phyloP scores from a whole-genome alignment of 495 filamentous ascomycete species.

The Trichoderma parareesei region DNA sequence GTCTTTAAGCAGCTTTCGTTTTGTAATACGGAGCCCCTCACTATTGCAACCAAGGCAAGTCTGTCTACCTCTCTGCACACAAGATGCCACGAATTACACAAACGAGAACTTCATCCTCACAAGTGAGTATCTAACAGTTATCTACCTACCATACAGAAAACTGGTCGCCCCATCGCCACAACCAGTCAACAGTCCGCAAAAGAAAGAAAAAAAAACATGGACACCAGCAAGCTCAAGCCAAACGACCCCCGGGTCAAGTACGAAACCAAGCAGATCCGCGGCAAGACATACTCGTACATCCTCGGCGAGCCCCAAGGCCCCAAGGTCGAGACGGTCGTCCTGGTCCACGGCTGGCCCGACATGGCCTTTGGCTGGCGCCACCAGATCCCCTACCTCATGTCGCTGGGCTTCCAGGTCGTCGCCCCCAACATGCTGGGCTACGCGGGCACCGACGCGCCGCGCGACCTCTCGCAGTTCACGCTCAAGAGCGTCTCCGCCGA shows the following conservation, averaged over 20 bases:
- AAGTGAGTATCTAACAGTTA: too few relatives aligned
- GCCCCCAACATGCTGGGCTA: slow-evolving; percentile 78
- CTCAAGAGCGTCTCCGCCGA: slow-evolving; percentile 63
- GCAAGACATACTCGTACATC: slow-evolving; percentile 63
- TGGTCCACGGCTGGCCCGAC: slow-evolving; percentile 56
- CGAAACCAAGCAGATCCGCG: slow-evolving; percentile 52
- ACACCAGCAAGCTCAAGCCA: slow-evolving; percentile 53
- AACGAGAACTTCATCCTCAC: too few relatives aligned
- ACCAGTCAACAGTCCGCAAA: too few relatives aligned
- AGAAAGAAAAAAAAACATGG: slow-evolving; percentile 25
- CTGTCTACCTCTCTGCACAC: not conserved
- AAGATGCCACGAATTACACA: too few relatives aligned
- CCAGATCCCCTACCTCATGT: slow-evolving; percentile 70
- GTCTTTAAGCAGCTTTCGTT: not conserved
- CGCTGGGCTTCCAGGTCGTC: slow-evolving; percentile 61
- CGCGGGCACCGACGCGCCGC: slow-evolving; percentile 59
- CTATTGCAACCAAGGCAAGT: not conserved
- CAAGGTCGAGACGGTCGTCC: slow-evolving; percentile 54
- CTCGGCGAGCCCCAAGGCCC: slow-evolving; percentile 50
- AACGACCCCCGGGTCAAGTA: slow-evolving; percentile 56
- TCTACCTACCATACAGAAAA: too few relatives aligned
- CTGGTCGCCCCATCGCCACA: too few relatives aligned
- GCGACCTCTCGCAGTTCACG: slow-evolving; percentile 48
- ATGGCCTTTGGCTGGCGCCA: slow-evolving; percentile 67
- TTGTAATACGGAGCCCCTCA: slow-evolving; percentile 3